These are phyloP conservation scores for Rhodotorula diobovata DNA, from an alignment of 768 basidiomycete genomes.

Conservation along the genomic window DNA sequence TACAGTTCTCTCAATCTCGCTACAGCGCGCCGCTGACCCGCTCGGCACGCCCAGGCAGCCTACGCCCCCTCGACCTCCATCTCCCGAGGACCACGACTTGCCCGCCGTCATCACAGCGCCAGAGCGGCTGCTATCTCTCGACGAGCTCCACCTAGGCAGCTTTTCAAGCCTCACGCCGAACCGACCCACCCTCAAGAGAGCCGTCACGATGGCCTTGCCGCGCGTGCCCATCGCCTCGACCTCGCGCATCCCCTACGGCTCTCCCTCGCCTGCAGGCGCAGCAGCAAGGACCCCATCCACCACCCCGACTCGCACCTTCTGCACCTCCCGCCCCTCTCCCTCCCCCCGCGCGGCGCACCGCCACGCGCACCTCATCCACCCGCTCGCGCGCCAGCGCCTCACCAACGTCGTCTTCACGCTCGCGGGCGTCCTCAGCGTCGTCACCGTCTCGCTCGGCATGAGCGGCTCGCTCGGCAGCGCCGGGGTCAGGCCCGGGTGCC, in stretches of 20 bases:
- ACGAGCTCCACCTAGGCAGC: no score
- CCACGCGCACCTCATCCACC: constrained; percentile 24
- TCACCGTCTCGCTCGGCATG: constrained; percentile 29
- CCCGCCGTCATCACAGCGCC: no score
- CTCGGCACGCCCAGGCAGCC: no score
- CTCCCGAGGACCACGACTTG: no score
- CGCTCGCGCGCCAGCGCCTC: constrained; percentile 11
- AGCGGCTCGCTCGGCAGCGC: constrained; percentile 6
- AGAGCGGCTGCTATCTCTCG: no score
- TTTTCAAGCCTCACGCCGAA: no score
- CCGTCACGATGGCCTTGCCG: neutral
- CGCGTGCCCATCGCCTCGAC: constrained; percentile 5
- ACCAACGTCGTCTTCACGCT: constrained; percentile 27
- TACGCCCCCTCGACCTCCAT: no score
- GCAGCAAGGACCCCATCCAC: neutral
- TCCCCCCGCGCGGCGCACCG: neutral
- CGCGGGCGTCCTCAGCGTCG: constrained; percentile 20
- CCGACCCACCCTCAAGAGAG: no score
- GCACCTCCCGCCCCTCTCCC: neutral
- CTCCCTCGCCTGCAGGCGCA: neutral
- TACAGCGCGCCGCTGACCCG: no score
- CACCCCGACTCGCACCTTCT: neutral
- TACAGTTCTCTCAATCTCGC: no score
- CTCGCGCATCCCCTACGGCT: constrained; percentile 3
- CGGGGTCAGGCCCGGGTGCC: neutral